A percentile compares a stretch with the other conserved stretches of the same genome.
Evolutionary conservation across 2,329 filamentous ascomycete genomes (phyloP).

Genomic region (Huntiella abstrusa): DNA sequence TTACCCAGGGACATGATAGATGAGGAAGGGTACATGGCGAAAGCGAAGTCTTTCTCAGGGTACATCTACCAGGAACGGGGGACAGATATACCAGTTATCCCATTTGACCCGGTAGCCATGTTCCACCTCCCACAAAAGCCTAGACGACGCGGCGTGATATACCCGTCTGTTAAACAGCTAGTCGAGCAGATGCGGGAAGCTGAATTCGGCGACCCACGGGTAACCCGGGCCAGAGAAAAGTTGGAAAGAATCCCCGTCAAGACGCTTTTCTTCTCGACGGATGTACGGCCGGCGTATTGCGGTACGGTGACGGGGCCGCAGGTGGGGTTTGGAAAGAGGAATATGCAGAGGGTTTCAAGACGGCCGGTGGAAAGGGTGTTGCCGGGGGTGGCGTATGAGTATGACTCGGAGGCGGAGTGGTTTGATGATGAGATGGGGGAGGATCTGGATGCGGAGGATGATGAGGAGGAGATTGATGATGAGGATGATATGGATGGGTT

Average conservation of each 20-base stretch:
- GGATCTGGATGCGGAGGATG: conserved; percentile 48
- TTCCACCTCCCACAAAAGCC: conserved; percentile 26
- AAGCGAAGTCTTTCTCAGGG: conserved; percentile 32
- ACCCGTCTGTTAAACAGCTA: conserved; percentile 39
- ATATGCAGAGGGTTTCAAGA: conserved; percentile 32
- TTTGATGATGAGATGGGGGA: conserved; percentile 52
- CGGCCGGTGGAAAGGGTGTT: conserved; percentile 36
- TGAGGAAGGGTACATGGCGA: conserved; percentile 31
- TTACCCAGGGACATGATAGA: conserved; percentile 37
- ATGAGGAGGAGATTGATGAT: conserved; percentile 50
- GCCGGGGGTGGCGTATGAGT: conserved; percentile 52
- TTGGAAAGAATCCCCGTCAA: conserved; percentile 43
- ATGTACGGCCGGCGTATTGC: conserved; percentile 50
- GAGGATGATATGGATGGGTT: conserved; percentile 83
- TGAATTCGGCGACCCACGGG: conserved; percentile 17
- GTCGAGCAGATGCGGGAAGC: conserved; percentile 29
- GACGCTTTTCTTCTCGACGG: conserved; percentile 40
- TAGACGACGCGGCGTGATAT: conserved; percentile 26
- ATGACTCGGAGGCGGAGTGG: conserved; percentile 77
- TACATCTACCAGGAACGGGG: conserved; percentile 24
- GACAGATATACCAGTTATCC: conserved; percentile 23
- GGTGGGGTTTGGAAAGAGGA: conserved; percentile 23
- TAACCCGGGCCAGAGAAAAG: conserved; percentile 19
- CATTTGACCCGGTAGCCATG: conserved; percentile 26
- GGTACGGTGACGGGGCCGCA: conserved; percentile 51